These are phyloP conservation scores for Stephania cephalantha DNA, from an alignment of 164 flowering plant genomes.

Conservation along the genomic window DNA sequence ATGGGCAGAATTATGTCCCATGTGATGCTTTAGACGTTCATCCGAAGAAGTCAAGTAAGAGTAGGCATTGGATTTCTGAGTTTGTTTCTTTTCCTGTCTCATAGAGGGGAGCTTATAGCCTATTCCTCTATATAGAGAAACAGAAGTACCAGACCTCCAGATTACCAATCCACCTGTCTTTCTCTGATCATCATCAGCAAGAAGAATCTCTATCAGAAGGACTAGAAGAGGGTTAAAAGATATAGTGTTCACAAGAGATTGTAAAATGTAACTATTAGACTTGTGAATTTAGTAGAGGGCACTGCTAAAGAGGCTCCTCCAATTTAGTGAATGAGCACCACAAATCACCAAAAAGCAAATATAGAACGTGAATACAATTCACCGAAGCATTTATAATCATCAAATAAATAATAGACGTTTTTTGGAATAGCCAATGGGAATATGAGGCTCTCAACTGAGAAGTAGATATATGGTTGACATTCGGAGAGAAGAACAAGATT, in stretches of 20 bases:
- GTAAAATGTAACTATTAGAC: too few species aligned
- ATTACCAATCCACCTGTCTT: constrained; percentile 94
- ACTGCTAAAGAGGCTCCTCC: too few species aligned
- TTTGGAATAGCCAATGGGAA: background rate
- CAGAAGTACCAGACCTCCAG: constrained; percentile 90
- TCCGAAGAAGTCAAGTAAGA: constrained; percentile 17
- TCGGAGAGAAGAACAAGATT: too few species aligned
- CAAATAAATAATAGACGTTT: too few species aligned
- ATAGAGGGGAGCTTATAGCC: constrained; percentile 51
- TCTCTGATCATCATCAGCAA: constrained; percentile 40
- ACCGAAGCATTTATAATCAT: too few species aligned
- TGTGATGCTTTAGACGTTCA: constrained; percentile 10
- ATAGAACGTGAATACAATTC: background rate
- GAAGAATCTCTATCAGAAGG: background rate
- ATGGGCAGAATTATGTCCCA: constrained; percentile 15
- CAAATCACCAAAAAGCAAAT: background rate
- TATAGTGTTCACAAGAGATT: background rate
- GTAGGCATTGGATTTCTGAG: constrained; percentile 14
- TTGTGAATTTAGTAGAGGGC: too few species aligned
- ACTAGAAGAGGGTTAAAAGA: background rate
- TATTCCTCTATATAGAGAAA: constrained; percentile 76
- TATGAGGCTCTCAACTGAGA: background rate
- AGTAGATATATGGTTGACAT: background rate
- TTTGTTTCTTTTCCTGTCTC: constrained; percentile 28
- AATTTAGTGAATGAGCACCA: background rate